Conservation (phyloP, 192 early-diverging fungal species). For the Podila epicladia region DNA sequence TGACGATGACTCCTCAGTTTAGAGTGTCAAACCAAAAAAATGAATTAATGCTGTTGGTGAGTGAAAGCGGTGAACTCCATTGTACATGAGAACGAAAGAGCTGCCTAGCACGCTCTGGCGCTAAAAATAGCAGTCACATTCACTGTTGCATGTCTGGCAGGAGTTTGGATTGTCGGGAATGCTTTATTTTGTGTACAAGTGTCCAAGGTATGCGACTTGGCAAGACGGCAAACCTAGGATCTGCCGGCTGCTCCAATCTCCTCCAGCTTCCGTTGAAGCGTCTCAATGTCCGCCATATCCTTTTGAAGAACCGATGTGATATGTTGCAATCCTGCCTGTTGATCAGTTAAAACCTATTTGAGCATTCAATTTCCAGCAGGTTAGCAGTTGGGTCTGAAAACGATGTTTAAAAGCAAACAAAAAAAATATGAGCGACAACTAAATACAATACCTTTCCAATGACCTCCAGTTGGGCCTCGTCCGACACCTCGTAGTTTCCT, state of each 20-base stretch:
- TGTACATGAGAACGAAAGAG: too few relatives aligned
- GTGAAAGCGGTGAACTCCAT: too few relatives aligned
- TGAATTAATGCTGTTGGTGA: too few relatives aligned
- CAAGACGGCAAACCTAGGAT: slow-evolving; percentile 1
- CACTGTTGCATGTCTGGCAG: too few relatives aligned
- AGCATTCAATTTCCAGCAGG: too few relatives aligned
- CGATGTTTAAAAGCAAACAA: neutral
- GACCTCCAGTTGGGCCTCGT: slow-evolving; percentile 65
- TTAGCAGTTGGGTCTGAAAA: neutral
- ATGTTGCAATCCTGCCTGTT: slow-evolving; percentile 74
- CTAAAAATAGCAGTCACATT: too few relatives aligned
- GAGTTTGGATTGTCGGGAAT: too few relatives aligned
- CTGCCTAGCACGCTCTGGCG: too few relatives aligned
- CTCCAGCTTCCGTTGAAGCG: slow-evolving; percentile 48
- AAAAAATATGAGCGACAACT: neutral
- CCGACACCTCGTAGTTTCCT: slow-evolving; percentile 61
- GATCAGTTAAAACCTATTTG: slow-evolving; percentile 57
- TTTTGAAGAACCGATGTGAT: slow-evolving; percentile 73
- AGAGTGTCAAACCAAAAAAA: too few relatives aligned
- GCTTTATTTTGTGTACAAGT: neutral
- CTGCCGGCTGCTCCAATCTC: slow-evolving; percentile 29
- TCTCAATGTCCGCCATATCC: slow-evolving; percentile 62
- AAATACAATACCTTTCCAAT: slow-evolving; percentile 57
- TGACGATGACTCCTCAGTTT: too few relatives aligned
- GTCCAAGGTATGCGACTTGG: neutral